phyloP scores from a whole-genome alignment of 805 yeast genomes.

The Maudiozyma barnettii region DNA sequence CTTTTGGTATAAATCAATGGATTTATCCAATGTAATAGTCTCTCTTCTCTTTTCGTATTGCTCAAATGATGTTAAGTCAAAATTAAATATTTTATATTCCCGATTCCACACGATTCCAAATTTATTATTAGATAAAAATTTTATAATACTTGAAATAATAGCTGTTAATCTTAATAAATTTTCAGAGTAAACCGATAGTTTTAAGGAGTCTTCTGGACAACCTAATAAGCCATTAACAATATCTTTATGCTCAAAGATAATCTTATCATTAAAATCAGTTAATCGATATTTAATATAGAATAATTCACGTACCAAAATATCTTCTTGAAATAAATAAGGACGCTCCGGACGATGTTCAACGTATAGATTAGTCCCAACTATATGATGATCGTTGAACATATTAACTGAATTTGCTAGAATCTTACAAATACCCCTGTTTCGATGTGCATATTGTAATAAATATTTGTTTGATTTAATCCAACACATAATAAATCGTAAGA shows the following conservation, averaged over 20 bases:
- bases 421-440: constrained; percentile 21
- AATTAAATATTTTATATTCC: background rate
- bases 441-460: constrained; percentile 28
- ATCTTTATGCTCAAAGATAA: constrained; percentile 4
- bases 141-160: constrained; percentile 7
- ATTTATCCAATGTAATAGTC: background rate
- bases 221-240: constrained; percentile 7
- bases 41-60: background rate
- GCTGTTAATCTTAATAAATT: constrained; percentile 7
- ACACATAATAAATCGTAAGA: constrained; percentile 40
- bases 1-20: background rate
- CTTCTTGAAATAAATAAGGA: constrained; percentile 12
- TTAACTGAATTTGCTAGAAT: constrained; percentile 22
- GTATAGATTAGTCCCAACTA: background rate
- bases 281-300: constrained; percentile 7
- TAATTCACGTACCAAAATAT: constrained; percentile 10
- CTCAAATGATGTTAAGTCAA: background rate
- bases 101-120: constrained; percentile 8
- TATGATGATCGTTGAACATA: constrained; percentile 9
- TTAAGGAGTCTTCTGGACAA: background rate
- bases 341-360: constrained; percentile 7
- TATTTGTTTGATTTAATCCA: constrained; percentile 45
- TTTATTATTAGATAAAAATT: constrained; percentile 9
- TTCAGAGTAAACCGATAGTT: constrained; percentile 5
- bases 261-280: constrained; percentile 12